A percentile compares a stretch with the other conserved stretches of the same genome.
phyloP scores from a whole-genome alignment of 2,329 filamentous ascomycete species.

The Aspergillus pseudotamarii region DNA sequence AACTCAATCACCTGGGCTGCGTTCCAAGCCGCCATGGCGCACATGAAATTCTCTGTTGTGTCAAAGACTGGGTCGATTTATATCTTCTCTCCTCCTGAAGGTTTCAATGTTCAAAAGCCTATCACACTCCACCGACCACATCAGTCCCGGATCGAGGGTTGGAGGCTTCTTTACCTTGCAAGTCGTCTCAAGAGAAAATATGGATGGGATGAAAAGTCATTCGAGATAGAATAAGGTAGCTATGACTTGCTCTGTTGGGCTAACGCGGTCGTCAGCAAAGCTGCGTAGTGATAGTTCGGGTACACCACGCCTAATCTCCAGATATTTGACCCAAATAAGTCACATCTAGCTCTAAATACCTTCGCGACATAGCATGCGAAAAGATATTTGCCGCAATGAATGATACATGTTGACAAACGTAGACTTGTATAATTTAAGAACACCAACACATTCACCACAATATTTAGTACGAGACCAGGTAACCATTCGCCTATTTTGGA shows the following conservation, averaged over 20 bases:
- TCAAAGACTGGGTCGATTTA: constrained; percentile 49
- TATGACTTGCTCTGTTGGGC: neutral
- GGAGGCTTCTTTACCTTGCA: constrained; percentile 2
- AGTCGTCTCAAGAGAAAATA: neutral
- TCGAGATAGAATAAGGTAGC: neutral
- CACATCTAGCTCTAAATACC: too few relatives aligned
- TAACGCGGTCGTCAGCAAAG: neutral
- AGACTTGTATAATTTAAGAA: too few relatives aligned
- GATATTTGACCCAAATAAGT: neutral
- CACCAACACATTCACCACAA: too few relatives aligned
- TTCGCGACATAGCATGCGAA: too few relatives aligned
- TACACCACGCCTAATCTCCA: neutral
- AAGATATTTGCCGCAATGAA: accelerated
- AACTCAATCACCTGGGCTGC: constrained; percentile 27
- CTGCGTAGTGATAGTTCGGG: too few relatives aligned
- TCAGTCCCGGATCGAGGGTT: constrained; percentile 10
- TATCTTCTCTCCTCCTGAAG: constrained; percentile 26
- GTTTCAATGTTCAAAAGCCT: neutral
- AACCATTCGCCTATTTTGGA: too few relatives aligned
- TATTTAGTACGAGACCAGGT: too few relatives aligned
- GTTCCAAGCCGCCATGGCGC: constrained; percentile 48
- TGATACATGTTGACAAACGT: too few relatives aligned
- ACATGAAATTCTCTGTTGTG: constrained; percentile 46
- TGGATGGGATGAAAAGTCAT: neutral
- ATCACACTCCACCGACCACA: constrained; percentile 16